Evolutionary conservation across 345 rosid genomes (phyloP).

Genomic region (Mangifera indica): DNA sequence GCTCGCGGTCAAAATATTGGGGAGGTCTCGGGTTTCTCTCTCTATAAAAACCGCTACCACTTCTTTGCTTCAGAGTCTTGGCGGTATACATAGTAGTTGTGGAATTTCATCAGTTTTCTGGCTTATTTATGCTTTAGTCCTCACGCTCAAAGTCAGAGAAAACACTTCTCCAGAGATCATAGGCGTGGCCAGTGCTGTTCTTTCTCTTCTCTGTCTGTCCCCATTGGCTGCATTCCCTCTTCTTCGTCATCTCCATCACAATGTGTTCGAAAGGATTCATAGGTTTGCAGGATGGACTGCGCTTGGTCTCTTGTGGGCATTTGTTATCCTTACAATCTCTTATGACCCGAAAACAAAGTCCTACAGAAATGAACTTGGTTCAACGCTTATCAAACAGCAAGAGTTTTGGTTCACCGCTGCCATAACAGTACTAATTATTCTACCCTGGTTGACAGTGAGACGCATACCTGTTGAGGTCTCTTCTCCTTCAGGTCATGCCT

Average conservation of each 20-base stretch:
- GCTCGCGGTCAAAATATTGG: conserved; percentile 52
- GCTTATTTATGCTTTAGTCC: conserved; percentile 62
- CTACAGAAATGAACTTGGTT: conserved; percentile 43
- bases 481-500: conserved; percentile 72
- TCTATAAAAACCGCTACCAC: conserved; percentile 57
- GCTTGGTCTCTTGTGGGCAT: conserved; percentile 69
- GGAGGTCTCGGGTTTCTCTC: conserved; percentile 58
- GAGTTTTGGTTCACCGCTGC: conserved; percentile 78
- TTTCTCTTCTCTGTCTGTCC: conserved; percentile 58
- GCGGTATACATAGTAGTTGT: conserved; percentile 79
- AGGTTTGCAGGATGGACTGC: conserved; percentile 76
- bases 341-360: conserved; percentile 60
- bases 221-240: conserved; percentile 70
- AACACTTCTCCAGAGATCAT: conserved; percentile 58
- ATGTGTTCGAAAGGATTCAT: conserved; percentile 68
- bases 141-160: conserved; percentile 51
- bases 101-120: conserved; percentile 72
- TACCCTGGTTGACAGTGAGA: conserved; percentile 77
- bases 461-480: conserved; percentile 53
- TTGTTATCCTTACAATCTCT: conserved; percentile 50
- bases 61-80: conserved; percentile 69
- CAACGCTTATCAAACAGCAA: conserved; percentile 44
- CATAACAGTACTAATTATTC: conserved; percentile 51
- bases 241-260: conserved; percentile 82
- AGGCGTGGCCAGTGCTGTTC: conserved; percentile 52